phyloP scores from a whole-genome alignment of 805 yeast genomes.

The Schizosaccharomyces lindneri region DNA sequence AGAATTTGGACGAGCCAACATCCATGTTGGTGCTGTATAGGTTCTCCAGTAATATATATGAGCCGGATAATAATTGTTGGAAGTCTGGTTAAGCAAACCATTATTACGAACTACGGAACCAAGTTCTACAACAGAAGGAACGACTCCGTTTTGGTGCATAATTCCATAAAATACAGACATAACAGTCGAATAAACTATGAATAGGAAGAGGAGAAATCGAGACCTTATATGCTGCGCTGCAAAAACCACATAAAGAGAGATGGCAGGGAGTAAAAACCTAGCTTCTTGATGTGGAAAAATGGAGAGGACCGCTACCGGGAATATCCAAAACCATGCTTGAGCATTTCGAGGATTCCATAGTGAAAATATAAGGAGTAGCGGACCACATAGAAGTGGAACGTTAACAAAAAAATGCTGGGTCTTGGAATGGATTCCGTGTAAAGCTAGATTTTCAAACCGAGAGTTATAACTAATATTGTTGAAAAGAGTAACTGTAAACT shows the following conservation, averaged over 20 bases:
- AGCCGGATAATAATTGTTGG: neutral
- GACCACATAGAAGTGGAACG: constrained; percentile 64
- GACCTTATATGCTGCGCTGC: constrained; percentile 7
- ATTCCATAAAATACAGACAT: constrained; percentile 50
- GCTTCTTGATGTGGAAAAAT: constrained; percentile 77
- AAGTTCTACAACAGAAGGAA: constrained; percentile 19
- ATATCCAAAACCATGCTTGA: constrained; percentile 32
- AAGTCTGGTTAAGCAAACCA: constrained; percentile 10
- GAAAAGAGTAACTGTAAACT: neutral
- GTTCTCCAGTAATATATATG: constrained; percentile 73
- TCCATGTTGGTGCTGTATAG: constrained; percentile 81
- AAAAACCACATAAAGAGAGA: constrained; percentile 32
- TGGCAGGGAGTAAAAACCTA: constrained; percentile 57
- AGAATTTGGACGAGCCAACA: constrained; percentile 16
- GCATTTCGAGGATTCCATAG: constrained; percentile 23
- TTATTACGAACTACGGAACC: neutral
- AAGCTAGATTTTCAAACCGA: constrained; percentile 28
- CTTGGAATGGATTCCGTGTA: constrained; percentile 65
- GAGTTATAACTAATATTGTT: constrained; percentile 58
- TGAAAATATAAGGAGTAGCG: constrained; percentile 26
- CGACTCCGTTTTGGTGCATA: constrained; percentile 74
- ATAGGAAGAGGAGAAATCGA: constrained; percentile 12
- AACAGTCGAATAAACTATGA: constrained; percentile 40
- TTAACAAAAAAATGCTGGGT: constrained; percentile 54
- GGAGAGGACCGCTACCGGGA: constrained; percentile 42